Base-by-base conservation (phyloP, 306 rosid genomes). In the Sphenostylis stenocarpa region DNA sequence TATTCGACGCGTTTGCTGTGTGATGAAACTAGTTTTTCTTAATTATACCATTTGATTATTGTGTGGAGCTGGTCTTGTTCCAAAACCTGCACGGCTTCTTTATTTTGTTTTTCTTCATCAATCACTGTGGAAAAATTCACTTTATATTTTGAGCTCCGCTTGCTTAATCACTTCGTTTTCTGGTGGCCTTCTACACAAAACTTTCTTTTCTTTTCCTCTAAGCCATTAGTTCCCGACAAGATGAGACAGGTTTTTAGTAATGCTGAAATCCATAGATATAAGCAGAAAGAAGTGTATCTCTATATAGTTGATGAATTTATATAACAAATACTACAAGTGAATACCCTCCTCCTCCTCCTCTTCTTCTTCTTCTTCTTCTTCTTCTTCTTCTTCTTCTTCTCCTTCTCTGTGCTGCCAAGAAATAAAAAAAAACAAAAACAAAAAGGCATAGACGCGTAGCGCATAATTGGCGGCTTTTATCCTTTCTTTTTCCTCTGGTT, bases 91-190 rank as follows among this genome's bases (percentile, higher is more conserved):
- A n/a, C 23, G 34, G 57, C 47, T 19, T 13, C 61, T 73, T 73
- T 49, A 39, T 5, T 65, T 64, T 38, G 33, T 70, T 53, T 73
- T 24, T 29, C 71, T 82, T 84, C 83, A 0, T 44, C 81, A 77
- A 80, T 81, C 85, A 78, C 80, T 45, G 44, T 77, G 69, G 49
- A 78, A 78, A 80, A 45, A 60, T 0, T 76, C 62, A 70, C 48
- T 56, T 85, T 43, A 61, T 33, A 16, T 61, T 31, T 33, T 60
- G 84, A 79, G 77, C 67, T 77, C 77, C 70, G 74, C 29, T 56
- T 47, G 80, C 71, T 76, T 73, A 38, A 41, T 69, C 10, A 52
- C 28, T 28, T 11, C 64, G 33, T 48, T 51, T 47, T 75, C 62
- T 45, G 14, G 80, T 74, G 53, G 41, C 67, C 57, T 71, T 57